Conservation (phyloP, 2,329 filamentous ascomycete species). For the Colletotrichum phormii region DNA sequence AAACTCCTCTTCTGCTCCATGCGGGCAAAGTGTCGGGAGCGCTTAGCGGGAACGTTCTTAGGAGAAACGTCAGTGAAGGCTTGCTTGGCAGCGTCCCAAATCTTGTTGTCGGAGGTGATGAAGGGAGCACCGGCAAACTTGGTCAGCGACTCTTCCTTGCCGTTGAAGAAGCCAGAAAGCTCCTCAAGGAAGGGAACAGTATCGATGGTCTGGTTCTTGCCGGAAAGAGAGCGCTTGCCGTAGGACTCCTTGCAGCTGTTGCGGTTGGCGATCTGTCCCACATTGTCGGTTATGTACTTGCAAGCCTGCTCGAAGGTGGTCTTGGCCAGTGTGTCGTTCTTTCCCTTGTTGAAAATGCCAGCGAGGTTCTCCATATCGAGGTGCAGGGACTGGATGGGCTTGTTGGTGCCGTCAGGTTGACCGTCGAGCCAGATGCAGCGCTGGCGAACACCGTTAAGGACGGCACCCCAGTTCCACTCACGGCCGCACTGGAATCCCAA, state of each 20-base stretch:
- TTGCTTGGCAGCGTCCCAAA: constrained; percentile 15
- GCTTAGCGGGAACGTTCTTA: constrained; percentile 7
- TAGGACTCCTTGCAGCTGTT: constrained; percentile 18
- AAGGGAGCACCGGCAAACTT: constrained; percentile 16
- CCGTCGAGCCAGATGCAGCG: constrained; percentile 24
- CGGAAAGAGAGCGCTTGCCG: background rate
- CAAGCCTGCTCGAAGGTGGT: constrained; percentile 14
- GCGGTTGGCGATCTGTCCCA: constrained; percentile 13
- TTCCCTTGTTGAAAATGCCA: constrained; percentile 16
- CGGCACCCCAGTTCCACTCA: constrained; percentile 20
- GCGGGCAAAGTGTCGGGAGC: constrained; percentile 3
- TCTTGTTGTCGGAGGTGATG: constrained; percentile 22
- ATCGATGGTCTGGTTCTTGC: background rate
- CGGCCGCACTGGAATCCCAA: constrained; percentile 19
- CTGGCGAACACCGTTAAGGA: constrained; percentile 11
- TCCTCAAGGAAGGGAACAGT: background rate
- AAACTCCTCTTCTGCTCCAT: constrained; percentile 9
- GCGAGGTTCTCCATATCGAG: constrained; percentile 22
- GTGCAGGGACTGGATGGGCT: constrained; percentile 24
- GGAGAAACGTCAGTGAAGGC: constrained; percentile 18
- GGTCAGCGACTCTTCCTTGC: background rate
- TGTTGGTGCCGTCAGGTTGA: constrained; percentile 20
- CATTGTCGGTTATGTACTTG: constrained; percentile 5
- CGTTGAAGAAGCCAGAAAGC: constrained; percentile 2
- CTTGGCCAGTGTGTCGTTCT: background rate